Conservation (phyloP, 345 rosid species). For the Kernera saxatilis region DNA sequence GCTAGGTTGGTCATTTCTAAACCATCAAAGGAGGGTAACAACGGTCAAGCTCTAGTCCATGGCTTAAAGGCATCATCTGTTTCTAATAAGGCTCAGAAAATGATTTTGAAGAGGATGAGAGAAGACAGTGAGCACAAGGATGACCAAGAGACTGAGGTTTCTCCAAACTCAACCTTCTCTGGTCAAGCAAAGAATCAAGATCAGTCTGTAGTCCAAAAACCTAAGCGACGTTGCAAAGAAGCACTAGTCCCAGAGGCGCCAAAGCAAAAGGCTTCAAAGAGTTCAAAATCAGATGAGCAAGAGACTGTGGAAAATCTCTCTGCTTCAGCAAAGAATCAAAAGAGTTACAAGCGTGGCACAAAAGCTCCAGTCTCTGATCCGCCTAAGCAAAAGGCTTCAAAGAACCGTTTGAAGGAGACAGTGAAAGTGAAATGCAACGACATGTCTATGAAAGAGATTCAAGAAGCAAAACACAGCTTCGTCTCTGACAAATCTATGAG, state of each 20-base stretch:
- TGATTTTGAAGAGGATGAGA: constrained; percentile 22
- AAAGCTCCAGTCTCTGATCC: constrained; percentile 2
- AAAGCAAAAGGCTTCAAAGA: constrained; percentile 23
- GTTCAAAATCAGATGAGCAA: constrained; percentile 11
- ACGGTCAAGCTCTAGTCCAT: neutral
- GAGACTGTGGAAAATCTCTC: neutral
- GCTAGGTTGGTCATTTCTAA: neutral
- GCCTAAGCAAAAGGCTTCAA: constrained; percentile 1
- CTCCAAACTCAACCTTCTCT: constrained; percentile 1
- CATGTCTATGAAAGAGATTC: neutral
- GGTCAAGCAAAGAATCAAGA: constrained; percentile 1
- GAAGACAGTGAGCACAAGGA: constrained; percentile 5
- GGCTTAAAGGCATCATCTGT: constrained; percentile 14
- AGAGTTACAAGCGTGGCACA: constrained; percentile 3
- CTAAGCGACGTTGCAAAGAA: constrained; percentile 8
- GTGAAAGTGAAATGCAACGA: neutral
- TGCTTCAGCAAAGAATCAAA: neutral
- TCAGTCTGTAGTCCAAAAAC: neutral
- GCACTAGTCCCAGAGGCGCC: constrained; percentile 1
- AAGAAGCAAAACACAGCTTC: neutral
- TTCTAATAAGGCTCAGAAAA: constrained; percentile 16
- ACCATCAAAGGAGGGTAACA: constrained; percentile 10
- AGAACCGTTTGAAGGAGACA: constrained; percentile 15
- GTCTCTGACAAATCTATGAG: constrained; percentile 15
- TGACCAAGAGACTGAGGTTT: neutral